These are phyloP conservation scores for Beauveria australis DNA, from an alignment of 2,329 filamentous ascomycete genomes.

Conservation along the genomic window DNA sequence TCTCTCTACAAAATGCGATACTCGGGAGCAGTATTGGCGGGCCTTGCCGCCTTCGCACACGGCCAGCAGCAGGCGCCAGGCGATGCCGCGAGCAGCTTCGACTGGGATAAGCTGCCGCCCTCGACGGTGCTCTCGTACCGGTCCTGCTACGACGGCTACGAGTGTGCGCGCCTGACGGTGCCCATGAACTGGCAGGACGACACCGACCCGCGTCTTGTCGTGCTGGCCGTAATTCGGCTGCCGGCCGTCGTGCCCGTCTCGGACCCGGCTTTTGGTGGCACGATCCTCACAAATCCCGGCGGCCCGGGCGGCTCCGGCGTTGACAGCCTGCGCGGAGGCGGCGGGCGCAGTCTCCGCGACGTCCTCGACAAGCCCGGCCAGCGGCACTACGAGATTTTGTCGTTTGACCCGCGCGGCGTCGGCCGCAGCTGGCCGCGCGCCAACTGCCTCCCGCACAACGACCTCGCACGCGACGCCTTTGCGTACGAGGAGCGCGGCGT, in stretches of 20 bases:
- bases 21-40: neutral
- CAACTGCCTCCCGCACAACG: conserved; percentile 23
- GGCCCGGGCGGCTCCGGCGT: conserved; percentile 30
- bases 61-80: neutral
- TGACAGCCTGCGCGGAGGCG: conserved; percentile 8
- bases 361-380: conserved; percentile 17
- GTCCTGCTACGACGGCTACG: conserved; percentile 23
- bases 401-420: conserved; percentile 30
- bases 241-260: conserved; percentile 23
- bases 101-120: conserved; percentile 22
- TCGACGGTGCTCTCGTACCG: conserved; percentile 23
- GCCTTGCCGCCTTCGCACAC: neutral
- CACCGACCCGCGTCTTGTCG: conserved; percentile 18
- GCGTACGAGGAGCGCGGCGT: conserved; percentile 22
- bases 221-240: conserved; percentile 25
- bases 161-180: conserved; percentile 28
- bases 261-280: conserved; percentile 26
- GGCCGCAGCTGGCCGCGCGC: conserved; percentile 22
- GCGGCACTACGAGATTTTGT: conserved; percentile 26
- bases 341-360: conserved; percentile 18
- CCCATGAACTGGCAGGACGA: conserved; percentile 27
- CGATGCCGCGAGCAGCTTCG: conserved; percentile 14
- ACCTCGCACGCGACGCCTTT: conserved; percentile 17
- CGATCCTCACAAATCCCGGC: conserved; percentile 29
- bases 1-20: neutral